These are phyloP conservation scores for Trichoderma gamsii DNA, from an alignment of 495 filamentous ascomycete species.

Conservation along the genomic window DNA sequence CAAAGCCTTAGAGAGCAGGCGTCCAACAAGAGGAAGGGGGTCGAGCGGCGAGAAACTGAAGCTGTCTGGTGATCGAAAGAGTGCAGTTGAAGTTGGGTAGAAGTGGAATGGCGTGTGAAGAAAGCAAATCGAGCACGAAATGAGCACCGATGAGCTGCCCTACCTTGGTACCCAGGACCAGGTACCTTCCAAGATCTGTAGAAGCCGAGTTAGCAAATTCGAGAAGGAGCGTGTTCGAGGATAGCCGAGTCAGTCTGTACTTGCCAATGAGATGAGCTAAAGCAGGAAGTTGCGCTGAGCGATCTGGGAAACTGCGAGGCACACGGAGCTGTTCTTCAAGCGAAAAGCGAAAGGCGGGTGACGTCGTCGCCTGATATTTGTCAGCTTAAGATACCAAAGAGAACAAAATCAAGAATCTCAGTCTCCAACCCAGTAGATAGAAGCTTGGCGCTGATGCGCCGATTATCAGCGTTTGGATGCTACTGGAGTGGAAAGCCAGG, in stretches of 20 bases:
- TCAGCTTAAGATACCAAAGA: not conserved
- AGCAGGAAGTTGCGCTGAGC: not conserved
- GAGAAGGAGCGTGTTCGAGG: not conserved
- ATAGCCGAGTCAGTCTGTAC: not conserved
- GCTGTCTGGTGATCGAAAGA: not conserved
- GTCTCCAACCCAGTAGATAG: not conserved
- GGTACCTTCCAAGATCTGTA: not conserved
- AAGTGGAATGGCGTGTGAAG: not conserved
- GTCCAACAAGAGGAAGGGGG: not conserved
- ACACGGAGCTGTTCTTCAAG: not conserved
- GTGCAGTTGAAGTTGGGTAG: not conserved
- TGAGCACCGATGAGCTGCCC: slow-evolving; percentile 3
- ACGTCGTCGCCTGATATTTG: not conserved
- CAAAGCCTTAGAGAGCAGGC: not conserved
- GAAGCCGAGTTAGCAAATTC: not conserved
- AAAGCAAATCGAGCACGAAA: not conserved
- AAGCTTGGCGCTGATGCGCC: not conserved
- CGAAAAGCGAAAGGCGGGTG: not conserved
- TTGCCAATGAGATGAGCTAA: not conserved
- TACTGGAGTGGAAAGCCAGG: not conserved
- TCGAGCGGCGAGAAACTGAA: not conserved
- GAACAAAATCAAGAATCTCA: not conserved
- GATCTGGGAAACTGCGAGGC: not conserved
- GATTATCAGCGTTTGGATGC: not conserved
- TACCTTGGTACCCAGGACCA: not conserved